These are phyloP conservation scores for Boletus bicolor DNA, from an alignment of 768 basidiomycete genomes.

Conservation along the genomic window DNA sequence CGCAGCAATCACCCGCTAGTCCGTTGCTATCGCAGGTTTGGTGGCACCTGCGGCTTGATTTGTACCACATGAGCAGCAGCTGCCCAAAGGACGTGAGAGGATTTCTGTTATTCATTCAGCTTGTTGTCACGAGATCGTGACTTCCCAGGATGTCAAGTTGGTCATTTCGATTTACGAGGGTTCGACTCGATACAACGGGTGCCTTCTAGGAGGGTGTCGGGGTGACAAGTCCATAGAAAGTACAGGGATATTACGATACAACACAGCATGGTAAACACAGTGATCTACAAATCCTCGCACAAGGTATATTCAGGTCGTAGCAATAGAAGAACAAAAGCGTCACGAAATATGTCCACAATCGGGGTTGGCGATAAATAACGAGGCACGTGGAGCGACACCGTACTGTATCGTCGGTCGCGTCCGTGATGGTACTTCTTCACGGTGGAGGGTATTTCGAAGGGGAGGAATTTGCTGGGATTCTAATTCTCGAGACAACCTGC, in stretches of 20 bases:
- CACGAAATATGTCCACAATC: constrained; percentile 17
- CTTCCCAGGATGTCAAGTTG: background rate
- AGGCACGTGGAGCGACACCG: constrained; percentile 59
- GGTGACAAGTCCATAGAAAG: constrained; percentile 2
- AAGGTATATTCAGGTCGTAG: constrained; percentile 1
- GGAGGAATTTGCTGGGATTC: constrained; percentile 35
- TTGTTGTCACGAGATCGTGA: background rate
- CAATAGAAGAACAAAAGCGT: background rate
- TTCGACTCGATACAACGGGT: background rate
- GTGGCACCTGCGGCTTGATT: background rate
- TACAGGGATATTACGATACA: background rate
- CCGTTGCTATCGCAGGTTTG: background rate
- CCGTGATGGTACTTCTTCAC: constrained; percentile 41
- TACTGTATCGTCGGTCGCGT: constrained; percentile 49
- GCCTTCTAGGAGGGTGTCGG: constrained; percentile 8
- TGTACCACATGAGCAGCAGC: background rate
- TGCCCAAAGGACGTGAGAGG: background rate
- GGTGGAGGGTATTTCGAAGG: constrained; percentile 40
- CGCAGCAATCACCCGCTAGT: background rate
- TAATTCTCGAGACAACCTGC: constrained; percentile 53
- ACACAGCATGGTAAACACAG: constrained; percentile 8
- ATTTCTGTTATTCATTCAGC: background rate
- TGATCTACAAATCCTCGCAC: background rate
- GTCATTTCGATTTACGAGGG: background rate
- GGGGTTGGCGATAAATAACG: constrained; percentile 75